A percentile compares a stretch with the other conserved stretches of the same genome.
Evolutionary conservation across 495 filamentous ascomycete species (phyloP).

Genomic region (Podospora australis): DNA sequence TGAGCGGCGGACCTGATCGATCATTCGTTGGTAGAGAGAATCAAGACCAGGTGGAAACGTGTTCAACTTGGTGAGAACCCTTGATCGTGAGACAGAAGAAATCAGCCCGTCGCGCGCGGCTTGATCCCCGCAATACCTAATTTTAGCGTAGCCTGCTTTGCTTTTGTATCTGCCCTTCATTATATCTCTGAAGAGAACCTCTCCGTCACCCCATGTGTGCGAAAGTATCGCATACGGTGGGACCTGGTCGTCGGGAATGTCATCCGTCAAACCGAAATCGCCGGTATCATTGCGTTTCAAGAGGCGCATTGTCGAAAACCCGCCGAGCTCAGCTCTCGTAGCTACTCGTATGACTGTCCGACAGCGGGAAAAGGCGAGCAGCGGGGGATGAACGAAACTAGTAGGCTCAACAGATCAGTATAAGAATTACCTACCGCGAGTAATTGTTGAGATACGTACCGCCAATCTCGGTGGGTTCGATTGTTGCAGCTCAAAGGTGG

Average conservation of each 20-base stretch:
- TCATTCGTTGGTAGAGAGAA: too few species aligned
- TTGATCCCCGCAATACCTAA: slow-evolving; percentile 24
- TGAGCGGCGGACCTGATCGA: too few species aligned
- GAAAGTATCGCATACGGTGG: slow-evolving; percentile 33
- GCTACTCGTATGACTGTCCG: not conserved
- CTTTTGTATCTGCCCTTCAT: not conserved
- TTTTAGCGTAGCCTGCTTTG: slow-evolving; percentile 13
- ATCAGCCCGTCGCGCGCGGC: slow-evolving; percentile 14
- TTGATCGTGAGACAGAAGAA: too few species aligned
- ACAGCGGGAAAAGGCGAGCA: not conserved
- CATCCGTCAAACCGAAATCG: not conserved
- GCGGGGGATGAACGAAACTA: not conserved
- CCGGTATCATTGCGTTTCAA: not conserved
- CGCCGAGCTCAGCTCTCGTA: not conserved
- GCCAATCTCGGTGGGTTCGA: not conserved
- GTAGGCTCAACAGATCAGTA: not conserved
- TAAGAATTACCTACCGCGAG: not conserved
- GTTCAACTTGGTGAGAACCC: too few species aligned
- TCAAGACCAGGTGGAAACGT: too few species aligned
- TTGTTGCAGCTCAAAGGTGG: not conserved
- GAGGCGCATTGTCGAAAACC: slow-evolving; percentile 1
- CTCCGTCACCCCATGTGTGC: slow-evolving; percentile 28
- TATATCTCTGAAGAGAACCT: slow-evolving; percentile 22
- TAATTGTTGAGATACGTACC: not conserved
- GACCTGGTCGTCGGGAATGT: not conserved